Evolutionary conservation across 2,329 filamentous ascomycete genomes (phyloP).

Genomic region (Graphilbum ipis-grandicollis): DNA sequence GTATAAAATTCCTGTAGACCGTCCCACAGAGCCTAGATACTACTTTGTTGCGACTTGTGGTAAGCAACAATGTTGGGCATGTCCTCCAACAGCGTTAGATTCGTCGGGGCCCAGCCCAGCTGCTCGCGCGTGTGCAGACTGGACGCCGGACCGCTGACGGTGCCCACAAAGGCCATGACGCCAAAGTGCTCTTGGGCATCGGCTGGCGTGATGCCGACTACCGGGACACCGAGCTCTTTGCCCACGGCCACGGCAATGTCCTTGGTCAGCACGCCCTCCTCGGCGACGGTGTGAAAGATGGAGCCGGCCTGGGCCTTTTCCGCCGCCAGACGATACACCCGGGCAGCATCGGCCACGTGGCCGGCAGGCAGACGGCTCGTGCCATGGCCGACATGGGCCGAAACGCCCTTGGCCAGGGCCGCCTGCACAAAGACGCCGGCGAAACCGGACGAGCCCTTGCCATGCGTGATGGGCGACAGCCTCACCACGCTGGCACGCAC

Average conservation of each 20-base stretch:
- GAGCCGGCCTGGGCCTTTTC: conserved; percentile 19
- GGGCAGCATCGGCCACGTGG: conserved; percentile 20
- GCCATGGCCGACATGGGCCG: conserved; percentile 19
- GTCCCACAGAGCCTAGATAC: no score
- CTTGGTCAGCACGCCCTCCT: conserved; percentile 17
- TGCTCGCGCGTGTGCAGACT: conserved; percentile 17
- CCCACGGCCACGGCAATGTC: conserved; percentile 19
- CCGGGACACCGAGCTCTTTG: conserved; percentile 15
- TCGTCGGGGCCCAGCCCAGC: conserved; percentile 17
- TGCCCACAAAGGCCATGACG: not conserved
- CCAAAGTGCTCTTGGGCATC: conserved; percentile 15
- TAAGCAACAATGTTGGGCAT: conserved; percentile 1
- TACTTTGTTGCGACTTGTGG: no score
- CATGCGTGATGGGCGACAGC: conserved; percentile 21
- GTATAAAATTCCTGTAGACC: no score
- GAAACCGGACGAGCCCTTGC: conserved; percentile 16
- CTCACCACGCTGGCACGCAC: conserved; percentile 19
- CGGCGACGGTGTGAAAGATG: conserved; percentile 18
- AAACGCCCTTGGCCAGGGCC: conserved; percentile 14
- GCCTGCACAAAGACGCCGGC: conserved; percentile 11
- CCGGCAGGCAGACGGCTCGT: conserved; percentile 18
- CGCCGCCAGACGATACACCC: conserved; percentile 17
- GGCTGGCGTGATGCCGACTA: conserved; percentile 12
- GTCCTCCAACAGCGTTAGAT: conserved; percentile 3
- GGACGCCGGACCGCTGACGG: conserved; percentile 16